phyloP scores from a whole-genome alignment of 306 rosid genomes.

The Quercus glauca region DNA sequence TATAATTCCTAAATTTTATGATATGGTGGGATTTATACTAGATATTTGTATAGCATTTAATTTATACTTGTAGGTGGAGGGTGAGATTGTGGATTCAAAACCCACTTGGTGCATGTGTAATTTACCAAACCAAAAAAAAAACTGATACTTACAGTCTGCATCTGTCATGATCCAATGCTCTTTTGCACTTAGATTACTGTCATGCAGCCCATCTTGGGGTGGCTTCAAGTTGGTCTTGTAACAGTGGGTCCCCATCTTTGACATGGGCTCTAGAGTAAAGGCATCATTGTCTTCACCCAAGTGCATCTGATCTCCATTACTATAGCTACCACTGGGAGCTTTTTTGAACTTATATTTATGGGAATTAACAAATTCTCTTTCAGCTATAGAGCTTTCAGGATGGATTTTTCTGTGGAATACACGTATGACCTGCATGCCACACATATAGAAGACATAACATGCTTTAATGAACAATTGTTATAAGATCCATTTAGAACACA shows the following conservation, averaged over 20 bases:
- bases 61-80: constrained; percentile 35
- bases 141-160: constrained; percentile 74
- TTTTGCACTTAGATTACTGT: constrained; percentile 44
- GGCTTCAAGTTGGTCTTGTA: constrained; percentile 37
- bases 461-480: neutral
- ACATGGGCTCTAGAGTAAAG: constrained; percentile 25
- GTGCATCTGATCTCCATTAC: constrained; percentile 25
- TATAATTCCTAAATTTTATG: neutral
- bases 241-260: constrained; percentile 34
- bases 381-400: constrained; percentile 52
- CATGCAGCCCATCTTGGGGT: constrained; percentile 32
- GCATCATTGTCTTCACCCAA: constrained; percentile 30
- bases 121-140: too few species aligned
- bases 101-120: too few species aligned
- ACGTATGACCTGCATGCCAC: constrained; percentile 59
- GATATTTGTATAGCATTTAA: constrained; percentile 5
- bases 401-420: constrained; percentile 67
- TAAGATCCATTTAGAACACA: neutral
- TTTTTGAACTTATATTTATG: constrained; percentile 35
- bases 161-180: constrained; percentile 97
- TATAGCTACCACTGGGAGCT: constrained; percentile 24
- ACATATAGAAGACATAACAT: constrained; percentile 22
- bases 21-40: neutral
- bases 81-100: too few species aligned
- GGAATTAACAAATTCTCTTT: constrained; percentile 29